phyloP scores from a whole-genome alignment of 768 basidiomycete genomes.

The Pulveroboletus sp. region DNA sequence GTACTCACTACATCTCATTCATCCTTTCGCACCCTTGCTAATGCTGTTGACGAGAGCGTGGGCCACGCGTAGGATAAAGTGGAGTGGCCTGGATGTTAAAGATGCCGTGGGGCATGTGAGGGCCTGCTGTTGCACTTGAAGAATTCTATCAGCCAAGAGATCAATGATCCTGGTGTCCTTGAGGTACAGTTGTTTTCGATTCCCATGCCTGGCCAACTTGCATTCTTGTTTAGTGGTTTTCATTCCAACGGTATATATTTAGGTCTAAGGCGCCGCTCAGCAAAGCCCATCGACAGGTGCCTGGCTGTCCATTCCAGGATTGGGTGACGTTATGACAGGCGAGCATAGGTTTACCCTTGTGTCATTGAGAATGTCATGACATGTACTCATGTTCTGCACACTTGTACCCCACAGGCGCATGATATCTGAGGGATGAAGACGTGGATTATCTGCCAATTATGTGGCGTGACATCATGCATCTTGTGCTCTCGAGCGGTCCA shows the following conservation, averaged over 20 bases:
- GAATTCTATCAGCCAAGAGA: constrained; percentile 46
- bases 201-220: constrained; percentile 49
- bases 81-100: constrained; percentile 60
- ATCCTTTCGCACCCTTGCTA: constrained; percentile 66
- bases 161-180: no score
- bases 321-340: no score
- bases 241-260: constrained; percentile 60
- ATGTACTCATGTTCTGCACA: no score
- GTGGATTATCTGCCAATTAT: no score
- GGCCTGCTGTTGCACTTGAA: constrained; percentile 82
- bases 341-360: no score
- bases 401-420: no score
- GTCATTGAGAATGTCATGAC: no score
- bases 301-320: constrained; percentile 71
- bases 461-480: no score
- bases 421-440: no score
- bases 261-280: constrained; percentile 30
- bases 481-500: no score
- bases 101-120: constrained; percentile 57
- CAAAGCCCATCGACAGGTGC: constrained; percentile 30
- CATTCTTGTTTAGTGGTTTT: constrained; percentile 79
- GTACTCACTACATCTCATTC: constrained; percentile 60
- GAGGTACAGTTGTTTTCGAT: constrained; percentile 40
- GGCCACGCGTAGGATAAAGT: constrained; percentile 85
- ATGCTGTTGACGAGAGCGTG: constrained; percentile 69